A percentile compares a stretch with the other conserved stretches of the same genome.
Conservation (phyloP, 805 yeast genomes). For the Pichia scutulata region DNA sequence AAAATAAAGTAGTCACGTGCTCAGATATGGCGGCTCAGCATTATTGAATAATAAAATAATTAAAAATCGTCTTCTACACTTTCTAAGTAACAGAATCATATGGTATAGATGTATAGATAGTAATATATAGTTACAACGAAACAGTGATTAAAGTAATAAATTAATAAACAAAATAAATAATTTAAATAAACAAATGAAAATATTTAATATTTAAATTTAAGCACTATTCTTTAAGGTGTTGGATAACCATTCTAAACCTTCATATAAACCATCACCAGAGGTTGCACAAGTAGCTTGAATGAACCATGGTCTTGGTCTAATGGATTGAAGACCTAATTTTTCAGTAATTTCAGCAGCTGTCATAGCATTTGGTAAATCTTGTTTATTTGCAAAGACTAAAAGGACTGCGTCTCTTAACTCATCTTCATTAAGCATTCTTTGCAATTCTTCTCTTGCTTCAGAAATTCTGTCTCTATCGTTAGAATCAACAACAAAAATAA, state of each 20-base stretch:
- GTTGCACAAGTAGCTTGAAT: conserved; percentile 99
- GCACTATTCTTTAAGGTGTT: conserved; percentile 74
- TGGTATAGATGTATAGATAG: background rate
- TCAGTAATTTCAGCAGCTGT: conserved; percentile 97
- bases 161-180: background rate
- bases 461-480: conserved; percentile 96
- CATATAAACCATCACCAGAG: conserved; percentile 97
- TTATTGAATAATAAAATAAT: too few species aligned
- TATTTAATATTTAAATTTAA: conserved; percentile 12
- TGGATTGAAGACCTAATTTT: conserved; percentile 91
- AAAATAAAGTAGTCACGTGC: background rate
- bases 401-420: conserved; percentile 94
- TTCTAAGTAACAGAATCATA: background rate
- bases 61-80: background rate
- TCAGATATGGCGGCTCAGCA: background rate
- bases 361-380: conserved; percentile 98
- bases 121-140: background rate
- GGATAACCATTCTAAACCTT: conserved; percentile 96
- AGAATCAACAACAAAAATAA: conserved; percentile 94
- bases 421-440: conserved; percentile 97
- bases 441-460: conserved; percentile 97
- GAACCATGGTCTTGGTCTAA: conserved; percentile 99
- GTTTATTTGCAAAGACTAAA: conserved; percentile 95
- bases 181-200: background rate
- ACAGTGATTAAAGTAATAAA: background rate